Conservation (phyloP, 345 rosid genomes). For the Eucalyptus erythrocorys region DNA sequence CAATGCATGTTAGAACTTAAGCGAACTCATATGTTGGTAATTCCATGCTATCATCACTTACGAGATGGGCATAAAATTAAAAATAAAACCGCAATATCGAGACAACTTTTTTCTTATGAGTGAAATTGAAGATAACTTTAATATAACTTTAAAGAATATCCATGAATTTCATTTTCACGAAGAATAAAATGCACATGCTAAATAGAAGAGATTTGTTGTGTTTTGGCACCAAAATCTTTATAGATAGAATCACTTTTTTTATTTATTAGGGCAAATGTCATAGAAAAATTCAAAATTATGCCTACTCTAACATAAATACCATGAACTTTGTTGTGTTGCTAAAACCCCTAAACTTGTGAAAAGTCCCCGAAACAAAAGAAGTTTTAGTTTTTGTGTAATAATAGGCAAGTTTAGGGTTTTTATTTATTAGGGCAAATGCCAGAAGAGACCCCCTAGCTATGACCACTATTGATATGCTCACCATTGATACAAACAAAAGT, state of each 20-base stretch:
- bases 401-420: background rate
- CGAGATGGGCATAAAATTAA: too few species aligned
- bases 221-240: background rate
- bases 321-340: accelerated
- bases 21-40: too few species aligned
- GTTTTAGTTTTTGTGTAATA: accelerated
- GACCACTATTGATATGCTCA: too few species aligned
- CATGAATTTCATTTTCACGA: accelerated
- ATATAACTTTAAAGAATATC: background rate
- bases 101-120: background rate
- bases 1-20: too few species aligned
- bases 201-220: background rate
- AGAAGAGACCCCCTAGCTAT: too few species aligned
- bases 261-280: background rate
- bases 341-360: too few species aligned
- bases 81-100: too few species aligned
- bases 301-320: too few species aligned
- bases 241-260: too few species aligned
- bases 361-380: accelerated
- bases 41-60: too few species aligned
- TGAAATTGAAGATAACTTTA: background rate
- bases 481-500: too few species aligned
- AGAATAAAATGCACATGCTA: background rate
- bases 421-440: too few species aligned
- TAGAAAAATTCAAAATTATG: accelerated